Conservation (phyloP, 225 moss, liverwort and hornwort species). For the Sphagnum contortum region DNA sequence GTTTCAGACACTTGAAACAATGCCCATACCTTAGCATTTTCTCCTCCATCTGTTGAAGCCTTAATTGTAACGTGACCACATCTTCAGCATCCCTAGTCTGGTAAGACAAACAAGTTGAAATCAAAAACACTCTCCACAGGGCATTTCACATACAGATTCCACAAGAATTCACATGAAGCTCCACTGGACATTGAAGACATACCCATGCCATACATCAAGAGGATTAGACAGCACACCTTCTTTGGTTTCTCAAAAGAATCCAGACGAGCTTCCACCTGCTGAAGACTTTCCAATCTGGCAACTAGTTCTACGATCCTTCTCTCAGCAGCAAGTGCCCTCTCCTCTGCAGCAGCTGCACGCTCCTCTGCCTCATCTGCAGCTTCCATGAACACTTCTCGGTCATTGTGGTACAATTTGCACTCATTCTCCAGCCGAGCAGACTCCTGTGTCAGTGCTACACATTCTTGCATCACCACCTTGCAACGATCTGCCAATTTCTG, state of each 20-base stretch:
- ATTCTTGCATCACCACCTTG: slow-evolving; percentile 63
- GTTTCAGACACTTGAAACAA: too few species aligned
- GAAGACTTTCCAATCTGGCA: slow-evolving; percentile 53
- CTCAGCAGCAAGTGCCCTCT: slow-evolving; percentile 58
- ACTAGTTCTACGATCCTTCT: slow-evolving; percentile 31
- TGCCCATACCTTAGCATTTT: slow-evolving; percentile 16
- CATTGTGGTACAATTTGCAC: slow-evolving; percentile 75
- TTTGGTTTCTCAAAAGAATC: too few species aligned
- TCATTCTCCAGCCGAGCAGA: slow-evolving; percentile 74
- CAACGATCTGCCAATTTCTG: slow-evolving; percentile 71
- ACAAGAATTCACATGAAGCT: too few species aligned
- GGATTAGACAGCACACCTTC: too few species aligned
- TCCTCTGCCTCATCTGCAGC: slow-evolving; percentile 91
- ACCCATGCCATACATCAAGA: too few species aligned
- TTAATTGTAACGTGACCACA: too few species aligned
- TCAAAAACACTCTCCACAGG: too few species aligned
- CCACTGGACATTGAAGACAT: too few species aligned
- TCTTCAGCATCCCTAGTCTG: too few species aligned
- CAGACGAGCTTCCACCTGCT: slow-evolving; percentile 19
- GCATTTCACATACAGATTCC: too few species aligned
- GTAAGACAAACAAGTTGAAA: too few species aligned
- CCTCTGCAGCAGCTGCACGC: slow-evolving; percentile 77
- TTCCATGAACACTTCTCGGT: slow-evolving; percentile 91
- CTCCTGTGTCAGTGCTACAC: slow-evolving; percentile 62
- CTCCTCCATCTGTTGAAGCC: slow-evolving; percentile 10